Evolutionary conservation across 306 rosid species (phyloP).

Genomic region (Mucuna pruriens): DNA sequence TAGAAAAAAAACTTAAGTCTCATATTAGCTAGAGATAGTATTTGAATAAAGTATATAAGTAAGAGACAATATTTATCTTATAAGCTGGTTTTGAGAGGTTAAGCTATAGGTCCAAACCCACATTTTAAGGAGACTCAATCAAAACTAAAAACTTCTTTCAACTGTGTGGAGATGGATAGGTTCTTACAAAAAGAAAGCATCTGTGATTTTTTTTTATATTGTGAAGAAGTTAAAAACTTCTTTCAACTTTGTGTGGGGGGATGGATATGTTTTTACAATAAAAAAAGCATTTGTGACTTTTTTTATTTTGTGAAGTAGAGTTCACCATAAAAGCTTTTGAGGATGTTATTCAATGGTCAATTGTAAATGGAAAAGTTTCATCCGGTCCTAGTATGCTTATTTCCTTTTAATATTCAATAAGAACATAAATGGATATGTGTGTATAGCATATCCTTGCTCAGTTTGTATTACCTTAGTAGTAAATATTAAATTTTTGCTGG

Average conservation of each 20-base stretch:
- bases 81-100: too few species aligned
- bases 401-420: slow-evolving; percentile 22
- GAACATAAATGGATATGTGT: background rate
- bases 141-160: background rate
- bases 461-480: background rate
- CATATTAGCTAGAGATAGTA: too few species aligned
- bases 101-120: too few species aligned
- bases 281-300: slow-evolving; percentile 1
- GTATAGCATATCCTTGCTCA: background rate
- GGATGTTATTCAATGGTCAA: slow-evolving; percentile 1
- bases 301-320: background rate
- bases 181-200: background rate
- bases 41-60: too few species aligned
- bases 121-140: slow-evolving; percentile 18
- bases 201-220: background rate
- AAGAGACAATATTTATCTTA: too few species aligned
- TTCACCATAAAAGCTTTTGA: slow-evolving; percentile 5
- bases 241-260: slow-evolving; percentile 4
- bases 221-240: background rate
- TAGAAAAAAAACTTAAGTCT: too few species aligned
- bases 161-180: slow-evolving; percentile 12
- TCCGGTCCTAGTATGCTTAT: background rate
- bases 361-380: slow-evolving; percentile 8
- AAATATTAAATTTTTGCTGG: slow-evolving; percentile 16
- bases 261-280: slow-evolving; percentile 10